Base-by-base conservation (phyloP, 2,329 filamentous ascomycete genomes). In the Ceratocystis harringtonii region DNA sequence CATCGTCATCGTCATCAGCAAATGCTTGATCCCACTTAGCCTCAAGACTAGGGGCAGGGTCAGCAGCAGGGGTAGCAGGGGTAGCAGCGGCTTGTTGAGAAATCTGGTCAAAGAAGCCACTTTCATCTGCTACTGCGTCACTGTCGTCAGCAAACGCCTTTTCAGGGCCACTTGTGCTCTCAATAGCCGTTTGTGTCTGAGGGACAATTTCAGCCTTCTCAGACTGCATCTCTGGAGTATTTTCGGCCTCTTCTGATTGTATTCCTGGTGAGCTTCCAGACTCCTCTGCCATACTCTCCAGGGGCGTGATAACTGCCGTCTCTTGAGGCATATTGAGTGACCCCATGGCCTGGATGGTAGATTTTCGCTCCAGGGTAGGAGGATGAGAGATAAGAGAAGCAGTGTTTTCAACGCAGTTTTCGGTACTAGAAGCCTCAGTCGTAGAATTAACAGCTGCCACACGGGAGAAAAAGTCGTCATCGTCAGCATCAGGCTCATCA, bases 11-110 rank as follows among this genome's bases (percentile, higher is more conserved):
- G 61, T 89, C 87, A 15, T 79, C 89, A 68, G 78, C 89, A 70
- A 96, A 83, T 55, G 90, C 89, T 60, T 89, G 87, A 69, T 90
- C 84, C 89, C 92, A 96, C 70, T 90, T 86, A 19, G 88, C 88
- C 58, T 88, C 87, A 50, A 94, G 74, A 71, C 28, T 57, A 22
- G 52, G 52, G 3, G 92, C 88, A 52, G 86, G 81, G 5, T 81
- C 77, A 4, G 70, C 69, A 22, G 71, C 67, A 48, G 57, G 17
- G 3, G 50, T 43, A 22, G 71, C 67, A 48, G 57, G 17, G 3
- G 50, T 43, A 61, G 58, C 43, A 22, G 63, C 6, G n/a, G 48
- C 61, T 28, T 71, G 50, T 17, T 45, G 55, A 12, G 68, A 57
- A 30, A 62, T 12, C 19, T 55, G 25, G 22, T 61, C 45, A 63